phyloP scores from a whole-genome alignment of 2,329 filamentous ascomycete genomes.

The Aureobasidium sp. region DNA sequence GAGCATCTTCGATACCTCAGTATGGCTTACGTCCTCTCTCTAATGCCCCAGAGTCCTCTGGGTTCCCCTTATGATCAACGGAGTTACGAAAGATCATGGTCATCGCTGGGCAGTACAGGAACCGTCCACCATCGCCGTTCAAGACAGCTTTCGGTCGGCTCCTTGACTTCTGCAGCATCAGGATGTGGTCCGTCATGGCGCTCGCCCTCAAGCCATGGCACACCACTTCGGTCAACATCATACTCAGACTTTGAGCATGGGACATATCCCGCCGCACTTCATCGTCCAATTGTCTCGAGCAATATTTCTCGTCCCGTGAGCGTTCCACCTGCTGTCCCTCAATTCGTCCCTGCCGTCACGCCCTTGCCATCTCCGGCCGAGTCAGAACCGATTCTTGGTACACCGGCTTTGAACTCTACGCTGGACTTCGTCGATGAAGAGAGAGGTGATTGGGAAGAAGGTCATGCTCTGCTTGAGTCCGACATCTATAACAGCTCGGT shows the following conservation, averaged over 20 bases:
- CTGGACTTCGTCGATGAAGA: conserved; percentile 11
- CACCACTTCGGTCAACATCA: conserved; percentile 8
- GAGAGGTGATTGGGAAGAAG: conserved; percentile 6
- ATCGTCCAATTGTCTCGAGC: not conserved
- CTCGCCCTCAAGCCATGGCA: not conserved
- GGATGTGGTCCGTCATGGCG: conserved; percentile 1
- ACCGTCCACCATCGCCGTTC: conserved; percentile 5
- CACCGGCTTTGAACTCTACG: not conserved
- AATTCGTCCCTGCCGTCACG: not conserved
- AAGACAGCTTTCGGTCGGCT: conserved; percentile 14
- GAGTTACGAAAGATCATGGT: conserved; percentile 13
- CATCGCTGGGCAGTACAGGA: conserved; percentile 14
- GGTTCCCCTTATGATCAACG: conserved; percentile 8
- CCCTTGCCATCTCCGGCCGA: not conserved
- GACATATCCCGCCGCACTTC: not conserved
- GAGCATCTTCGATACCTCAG: not conserved
- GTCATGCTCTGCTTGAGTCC: conserved; percentile 6
- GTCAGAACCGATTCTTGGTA: not conserved
- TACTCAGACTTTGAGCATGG: conserved; percentile 9
- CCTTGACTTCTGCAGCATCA: conserved; percentile 13
- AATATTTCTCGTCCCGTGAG: conserved; percentile 1
- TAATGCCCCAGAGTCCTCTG: conserved; percentile 13
- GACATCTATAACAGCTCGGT: not conserved
- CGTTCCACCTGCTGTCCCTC: conserved; percentile 2
- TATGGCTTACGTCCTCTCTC: conserved; percentile 19